phyloP scores from a whole-genome alignment of 1,284 basidiomycete species.

The Apiotrichum akiyoshidainum region DNA sequence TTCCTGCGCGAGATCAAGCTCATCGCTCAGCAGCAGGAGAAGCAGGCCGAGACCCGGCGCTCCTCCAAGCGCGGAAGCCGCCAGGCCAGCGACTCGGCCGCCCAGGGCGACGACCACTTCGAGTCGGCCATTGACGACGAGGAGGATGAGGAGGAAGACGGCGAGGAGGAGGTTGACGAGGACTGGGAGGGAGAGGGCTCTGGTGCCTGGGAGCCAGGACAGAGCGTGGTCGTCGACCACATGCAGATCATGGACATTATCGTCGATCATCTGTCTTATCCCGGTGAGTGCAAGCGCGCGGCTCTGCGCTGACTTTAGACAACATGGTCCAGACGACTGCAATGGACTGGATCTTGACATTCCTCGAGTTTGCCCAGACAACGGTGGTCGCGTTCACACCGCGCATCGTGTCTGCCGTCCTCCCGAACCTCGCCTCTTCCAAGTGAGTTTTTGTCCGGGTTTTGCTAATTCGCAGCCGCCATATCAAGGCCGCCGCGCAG shows the following conservation, averaged over 20 bases:
- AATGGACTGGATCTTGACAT: conserved; percentile 87
- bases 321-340: conserved; percentile 86
- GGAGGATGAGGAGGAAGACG: conserved; percentile 34
- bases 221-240: conserved; percentile 88
- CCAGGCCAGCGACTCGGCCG: conserved; percentile 52
- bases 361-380: conserved; percentile 80
- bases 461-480: conserved; percentile 51
- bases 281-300: conserved; percentile 61
- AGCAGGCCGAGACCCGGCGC: conserved; percentile 28
- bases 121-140: conserved; percentile 22
- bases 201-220: conserved; percentile 82
- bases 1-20: conserved; percentile 90
- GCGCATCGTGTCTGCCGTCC: conserved; percentile 81
- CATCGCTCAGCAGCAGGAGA: conserved; percentile 67
- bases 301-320: conserved; percentile 55
- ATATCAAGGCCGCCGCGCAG: conserved; percentile 82
- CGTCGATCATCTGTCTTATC: conserved; percentile 79
- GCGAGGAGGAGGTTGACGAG: conserved; percentile 31
- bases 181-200: conserved; percentile 47
- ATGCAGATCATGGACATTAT: conserved; percentile 90
- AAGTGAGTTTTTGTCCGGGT: conserved; percentile 26
- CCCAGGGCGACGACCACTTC: conserved; percentile 5
- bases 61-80: conserved; percentile 9
- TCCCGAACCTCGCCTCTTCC: conserved; percentile 80
- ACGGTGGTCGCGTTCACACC: conserved; percentile 95